Conservation (phyloP, 2,329 filamentous ascomycete species). For the Scedosporium minutisporum region DNA sequence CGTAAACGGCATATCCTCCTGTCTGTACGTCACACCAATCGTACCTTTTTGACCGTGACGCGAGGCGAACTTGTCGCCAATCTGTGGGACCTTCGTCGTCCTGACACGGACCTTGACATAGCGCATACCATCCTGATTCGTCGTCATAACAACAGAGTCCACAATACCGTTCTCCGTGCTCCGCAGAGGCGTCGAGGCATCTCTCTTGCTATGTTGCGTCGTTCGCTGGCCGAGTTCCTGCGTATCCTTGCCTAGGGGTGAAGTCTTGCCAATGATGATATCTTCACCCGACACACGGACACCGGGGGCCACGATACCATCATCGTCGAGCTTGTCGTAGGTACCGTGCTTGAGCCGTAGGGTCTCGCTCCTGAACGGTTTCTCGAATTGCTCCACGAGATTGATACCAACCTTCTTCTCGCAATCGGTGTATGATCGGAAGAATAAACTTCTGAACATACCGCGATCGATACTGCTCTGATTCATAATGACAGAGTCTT, state of each 20-base stretch:
- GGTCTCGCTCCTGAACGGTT: constrained; percentile 80
- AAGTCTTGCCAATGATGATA: constrained; percentile 98
- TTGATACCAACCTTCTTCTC: constrained; percentile 95
- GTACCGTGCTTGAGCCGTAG: constrained; percentile 88
- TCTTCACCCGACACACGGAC: constrained; percentile 94
- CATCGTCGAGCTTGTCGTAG: constrained; percentile 94
- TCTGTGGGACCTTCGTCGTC: constrained; percentile 96
- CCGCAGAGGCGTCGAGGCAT: constrained; percentile 87
- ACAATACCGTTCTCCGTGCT: constrained; percentile 97
- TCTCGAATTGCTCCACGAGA: constrained; percentile 89
- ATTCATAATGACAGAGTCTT: constrained; percentile 99
- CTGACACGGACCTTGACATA: constrained; percentile 97
- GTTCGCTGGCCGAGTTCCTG: constrained; percentile 91
- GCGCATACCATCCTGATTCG: constrained; percentile 85
- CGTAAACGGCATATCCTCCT: constrained; percentile 98
- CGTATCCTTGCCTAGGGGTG: constrained; percentile 83
- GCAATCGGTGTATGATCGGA: constrained; percentile 92
- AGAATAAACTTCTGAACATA: constrained; percentile 94
- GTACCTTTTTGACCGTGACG: constrained; percentile 99
- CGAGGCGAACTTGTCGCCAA: constrained; percentile 98
- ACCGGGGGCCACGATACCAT: constrained; percentile 88
- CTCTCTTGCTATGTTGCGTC: constrained; percentile 81
- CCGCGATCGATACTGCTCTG: constrained; percentile 98
- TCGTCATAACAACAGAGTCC: constrained; percentile 86
- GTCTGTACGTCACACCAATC: constrained; percentile 94